Evolutionary conservation across 495 filamentous ascomycete genomes (phyloP), one percentile per base, ranked within the genome.

Genomic region (Cenococcum geophilum): DNA sequence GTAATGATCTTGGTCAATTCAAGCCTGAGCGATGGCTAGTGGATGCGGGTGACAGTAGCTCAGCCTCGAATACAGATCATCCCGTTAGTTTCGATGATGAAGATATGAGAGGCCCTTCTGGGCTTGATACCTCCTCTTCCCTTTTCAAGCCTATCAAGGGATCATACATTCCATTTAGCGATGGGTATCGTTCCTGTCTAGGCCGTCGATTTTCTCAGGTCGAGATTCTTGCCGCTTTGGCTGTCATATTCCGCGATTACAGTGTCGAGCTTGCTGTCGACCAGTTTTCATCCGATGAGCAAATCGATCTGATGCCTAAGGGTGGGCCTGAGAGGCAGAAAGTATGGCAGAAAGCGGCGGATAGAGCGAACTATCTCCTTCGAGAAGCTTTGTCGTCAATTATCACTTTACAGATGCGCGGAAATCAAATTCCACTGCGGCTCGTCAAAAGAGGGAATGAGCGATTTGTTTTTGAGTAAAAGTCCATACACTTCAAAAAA

Each of bases 151-250:
- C 86, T 0, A 75, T 77, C 0, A 76, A 80, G n/a, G 86, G 87
- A 1, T 77, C 83, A 1, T 91, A 79, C 65, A 74, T 91, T 14
- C 86, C 89, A 0, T 92, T 91, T 72, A 84, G 82, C 51, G 87
- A 89, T 25, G 88, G 89, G 1, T 75, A 79, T 35, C 79, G 83
- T 59, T 82, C 85, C 62, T 93, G 86, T 74, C 78, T 83, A 63
- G 89, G 79, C 60, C 79, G 81, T 57, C 80, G 82, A 65, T 89
- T 92, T 64, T 88, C 89, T 14, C 86, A 91, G 73, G 89, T 91
- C 62, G 87, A 93, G 70, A 76, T 88, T 47, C 75, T 83, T 34
- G 86, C 86, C 0, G 86, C 83, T 59, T 76, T 93, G 56, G 80
- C 85, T 1, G 78, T 82, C 10, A 73, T 91, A 8, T 86, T 90